These are phyloP conservation scores for Hypoxylon sp. DNA, from an alignment of 2,329 filamentous ascomycete genomes.

Conservation along the genomic window DNA sequence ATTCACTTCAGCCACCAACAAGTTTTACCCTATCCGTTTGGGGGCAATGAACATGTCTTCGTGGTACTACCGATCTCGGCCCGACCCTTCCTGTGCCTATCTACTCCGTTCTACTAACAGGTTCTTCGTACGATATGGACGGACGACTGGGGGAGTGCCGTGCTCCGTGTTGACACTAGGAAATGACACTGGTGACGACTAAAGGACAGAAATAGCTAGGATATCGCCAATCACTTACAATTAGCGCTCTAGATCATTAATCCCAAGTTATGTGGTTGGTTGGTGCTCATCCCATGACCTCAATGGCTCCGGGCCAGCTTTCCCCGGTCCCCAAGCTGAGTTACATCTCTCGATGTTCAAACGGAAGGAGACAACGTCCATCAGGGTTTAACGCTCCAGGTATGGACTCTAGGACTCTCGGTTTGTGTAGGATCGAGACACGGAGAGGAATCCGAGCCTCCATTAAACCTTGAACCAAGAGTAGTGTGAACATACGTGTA, in stretches of 20 bases:
- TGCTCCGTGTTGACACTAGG: conserved; percentile 7
- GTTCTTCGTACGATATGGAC: conserved; percentile 15
- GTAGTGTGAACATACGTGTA: conserved; percentile 14
- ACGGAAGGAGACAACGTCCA: neutral
- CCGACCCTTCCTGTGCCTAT: conserved; percentile 36
- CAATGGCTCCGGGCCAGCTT: conserved; percentile 2
- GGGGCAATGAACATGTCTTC: conserved; percentile 6
- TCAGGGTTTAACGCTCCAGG: neutral
- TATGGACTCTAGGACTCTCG: neutral
- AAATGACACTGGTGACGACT: conserved; percentile 5
- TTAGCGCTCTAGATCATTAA: neutral
- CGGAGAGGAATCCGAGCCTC: conserved; percentile 9
- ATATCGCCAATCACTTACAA: conserved; percentile 15
- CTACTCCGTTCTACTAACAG: conserved; percentile 11
- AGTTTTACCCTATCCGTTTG: conserved; percentile 12
- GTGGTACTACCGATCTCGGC: conserved; percentile 28
- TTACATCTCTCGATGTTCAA: conserved; percentile 6
- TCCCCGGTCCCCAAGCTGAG: neutral
- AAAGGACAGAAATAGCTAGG: neutral
- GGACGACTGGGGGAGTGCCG: neutral
- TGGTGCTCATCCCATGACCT: conserved; percentile 16
- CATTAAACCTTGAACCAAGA: conserved; percentile 6
- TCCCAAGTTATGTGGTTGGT: conserved; percentile 23
- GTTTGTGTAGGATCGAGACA: conserved; percentile 6
- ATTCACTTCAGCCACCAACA: conserved; percentile 35